Percentiles rank a stretch among this genome's conserved stretches.
These are phyloP conservation scores for Syzygium syzygioides DNA, from an alignment of 441 rosid genomes.

Conservation along the genomic window DNA sequence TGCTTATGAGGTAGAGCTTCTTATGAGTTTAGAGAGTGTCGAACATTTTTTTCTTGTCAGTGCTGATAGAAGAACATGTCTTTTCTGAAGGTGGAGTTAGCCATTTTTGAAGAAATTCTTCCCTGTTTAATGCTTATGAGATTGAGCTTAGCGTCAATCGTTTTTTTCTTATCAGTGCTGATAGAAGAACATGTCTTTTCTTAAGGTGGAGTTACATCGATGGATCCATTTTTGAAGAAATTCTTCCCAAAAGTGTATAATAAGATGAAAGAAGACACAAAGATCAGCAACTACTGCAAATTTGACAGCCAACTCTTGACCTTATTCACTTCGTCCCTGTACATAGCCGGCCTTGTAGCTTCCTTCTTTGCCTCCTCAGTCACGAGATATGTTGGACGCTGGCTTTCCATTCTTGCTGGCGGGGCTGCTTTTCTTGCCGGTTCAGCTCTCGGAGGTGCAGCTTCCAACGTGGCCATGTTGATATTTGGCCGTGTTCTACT, in stretches of 20 bases:
- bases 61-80: background rate
- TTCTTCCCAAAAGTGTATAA: conserved; percentile 4
- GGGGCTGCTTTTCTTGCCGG: conserved; percentile 14
- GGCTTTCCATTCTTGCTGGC: conserved; percentile 11
- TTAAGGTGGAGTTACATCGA: conserved; percentile 14
- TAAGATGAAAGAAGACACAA: background rate
- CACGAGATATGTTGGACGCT: conserved; percentile 12
- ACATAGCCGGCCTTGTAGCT: conserved; percentile 17
- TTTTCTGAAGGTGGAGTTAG: conserved; percentile 32
- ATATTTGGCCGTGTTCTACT: conserved; percentile 42
- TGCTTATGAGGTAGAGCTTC: background rate
- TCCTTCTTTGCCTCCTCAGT: conserved; percentile 17
- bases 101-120: conserved; percentile 42
- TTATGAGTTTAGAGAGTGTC: background rate
- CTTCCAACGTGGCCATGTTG: conserved; percentile 37
- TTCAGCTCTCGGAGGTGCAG: conserved; percentile 39
- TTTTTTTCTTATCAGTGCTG: background rate
- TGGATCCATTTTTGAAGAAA: conserved; percentile 14
- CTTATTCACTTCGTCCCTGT: conserved; percentile 22
- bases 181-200: background rate
- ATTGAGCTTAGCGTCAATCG: background rate
- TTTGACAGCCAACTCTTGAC: conserved; percentile 15
- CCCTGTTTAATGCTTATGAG: background rate
- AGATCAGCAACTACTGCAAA: conserved; percentile 18
- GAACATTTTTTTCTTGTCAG: background rate